Base-by-base conservation (phyloP, 2,329 filamentous ascomycete genomes). In the Alternaria dauci region DNA sequence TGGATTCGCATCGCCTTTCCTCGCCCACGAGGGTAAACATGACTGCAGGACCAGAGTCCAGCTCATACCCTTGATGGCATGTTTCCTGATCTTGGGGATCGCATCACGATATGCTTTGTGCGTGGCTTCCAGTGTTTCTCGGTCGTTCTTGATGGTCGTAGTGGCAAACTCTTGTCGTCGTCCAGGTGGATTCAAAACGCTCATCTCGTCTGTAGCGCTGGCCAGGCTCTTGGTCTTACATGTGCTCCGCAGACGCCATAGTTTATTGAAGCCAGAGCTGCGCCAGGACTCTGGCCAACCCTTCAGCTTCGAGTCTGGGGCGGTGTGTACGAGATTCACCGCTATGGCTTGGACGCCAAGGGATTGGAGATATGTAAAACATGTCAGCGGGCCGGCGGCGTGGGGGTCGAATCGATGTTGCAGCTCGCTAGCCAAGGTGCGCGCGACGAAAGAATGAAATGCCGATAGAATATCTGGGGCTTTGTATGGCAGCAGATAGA, bases 321-420 rank as follows among this genome's bases (percentile, higher is more conserved):
- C 65, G 25, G 74, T 79, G 62, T 88, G 80, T 43, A 85, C 68
- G 1, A 84, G 58, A 16, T 80, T 78, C 2, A 80, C 73, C 7
- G 79, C 61, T 0, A 81, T 81, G 25, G 82, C 80, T 67, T 87
- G 16, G 80, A 81, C 2, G 16, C 83, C 86, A 0, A 86, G 86
- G 69, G 86, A 87, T 64, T 89, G 86, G 3, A 81, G 76, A 71
- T 88, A 87, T 69, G 88, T 79, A 61, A 83, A 81, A 18, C 84
- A 86, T 58, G 87, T 87, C 66, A 87, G 80, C 30, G 82, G 81
- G 4, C 83, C 73, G 4, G 84, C 83, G 2, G 74, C 73, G 23
- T 85, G 71, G 2, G 87, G 54, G 7, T 75, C 68, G 5, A 77
- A 65, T 30, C 55, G 56, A 28, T 46, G 51, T 23, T 62, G 23